Evolutionary conservation across 2,329 filamentous ascomycete genomes (phyloP).

Genomic region (Penicillium hesseltinei): DNA sequence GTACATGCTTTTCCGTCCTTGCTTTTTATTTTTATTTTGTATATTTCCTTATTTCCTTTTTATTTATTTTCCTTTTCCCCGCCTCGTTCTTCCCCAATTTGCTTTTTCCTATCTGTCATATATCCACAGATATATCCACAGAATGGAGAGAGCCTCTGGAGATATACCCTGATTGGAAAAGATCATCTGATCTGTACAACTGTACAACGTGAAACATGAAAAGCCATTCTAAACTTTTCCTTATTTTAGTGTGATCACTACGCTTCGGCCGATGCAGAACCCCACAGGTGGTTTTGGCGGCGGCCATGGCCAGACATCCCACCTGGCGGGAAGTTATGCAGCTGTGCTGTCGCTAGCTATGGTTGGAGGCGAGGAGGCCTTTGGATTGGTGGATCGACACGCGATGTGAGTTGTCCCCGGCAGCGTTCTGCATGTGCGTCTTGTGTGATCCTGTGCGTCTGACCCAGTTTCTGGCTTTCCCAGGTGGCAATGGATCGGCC

Average conservation of each 20-base stretch:
- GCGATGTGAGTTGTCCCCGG: slow-evolving; percentile 56
- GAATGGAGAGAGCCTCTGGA: not conserved
- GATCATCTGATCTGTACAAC: not conserved
- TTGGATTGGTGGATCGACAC: slow-evolving; percentile 74
- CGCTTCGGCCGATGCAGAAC: slow-evolving; percentile 80
- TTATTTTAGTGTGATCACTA: slow-evolving; percentile 61
- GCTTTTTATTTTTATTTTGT: not conserved
- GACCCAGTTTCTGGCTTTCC: slow-evolving; percentile 14
- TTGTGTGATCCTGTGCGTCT: slow-evolving; percentile 17
- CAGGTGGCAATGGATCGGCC: slow-evolving; percentile 81
- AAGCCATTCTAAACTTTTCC: not conserved
- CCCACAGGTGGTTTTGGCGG: slow-evolving; percentile 82
- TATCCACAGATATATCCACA: slow-evolving; percentile 1
- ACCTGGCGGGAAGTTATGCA: slow-evolving; percentile 87
- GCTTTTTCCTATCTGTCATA: slow-evolving; percentile 1
- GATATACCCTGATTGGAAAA: not conserved
- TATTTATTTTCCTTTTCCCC: not conserved
- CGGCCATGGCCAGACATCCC: slow-evolving; percentile 85
- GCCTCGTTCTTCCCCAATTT: not conserved
- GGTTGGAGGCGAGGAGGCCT: slow-evolving; percentile 71
- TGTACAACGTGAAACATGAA: not conserved
- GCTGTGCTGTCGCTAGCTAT: slow-evolving; percentile 73
- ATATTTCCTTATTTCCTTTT: not conserved
- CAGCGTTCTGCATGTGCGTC: not conserved
- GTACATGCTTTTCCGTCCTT: slow-evolving; percentile 4